phyloP scores from a whole-genome alignment of 306 rosid genomes.

The Crataegus laevigata region DNA sequence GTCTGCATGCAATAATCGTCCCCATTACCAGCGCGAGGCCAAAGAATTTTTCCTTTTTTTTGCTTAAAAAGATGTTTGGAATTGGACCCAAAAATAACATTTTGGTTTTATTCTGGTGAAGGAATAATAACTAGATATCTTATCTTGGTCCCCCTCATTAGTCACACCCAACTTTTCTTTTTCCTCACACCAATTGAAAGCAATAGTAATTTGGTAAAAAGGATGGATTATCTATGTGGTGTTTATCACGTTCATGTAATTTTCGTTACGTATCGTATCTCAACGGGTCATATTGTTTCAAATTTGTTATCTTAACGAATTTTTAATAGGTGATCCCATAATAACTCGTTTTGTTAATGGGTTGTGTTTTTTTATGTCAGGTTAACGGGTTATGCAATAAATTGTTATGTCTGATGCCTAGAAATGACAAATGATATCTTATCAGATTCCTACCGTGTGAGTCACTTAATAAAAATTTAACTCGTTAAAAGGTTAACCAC shows the following conservation, averaged over 20 bases:
- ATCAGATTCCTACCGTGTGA: no score
- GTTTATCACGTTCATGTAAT: no score
- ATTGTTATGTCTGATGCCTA: no score
- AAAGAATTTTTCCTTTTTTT: background rate
- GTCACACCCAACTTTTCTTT: slow-evolving; percentile 1
- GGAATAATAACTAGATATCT: background rate
- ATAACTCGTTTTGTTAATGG: no score
- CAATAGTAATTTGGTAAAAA: background rate
- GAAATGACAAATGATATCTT: no score
- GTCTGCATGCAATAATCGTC: background rate
- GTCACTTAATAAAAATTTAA: no score
- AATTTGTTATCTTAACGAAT: no score
- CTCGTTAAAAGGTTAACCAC: no score
- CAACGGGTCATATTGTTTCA: rapidly evolving
- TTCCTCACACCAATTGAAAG: background rate
- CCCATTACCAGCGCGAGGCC: background rate
- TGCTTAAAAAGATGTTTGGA: background rate
- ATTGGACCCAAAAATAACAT: slow-evolving; percentile 1
- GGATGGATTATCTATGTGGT: background rate
- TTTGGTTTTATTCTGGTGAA: background rate
- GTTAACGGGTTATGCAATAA: no score
- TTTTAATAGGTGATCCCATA: no score
- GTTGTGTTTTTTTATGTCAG: rapidly evolving
- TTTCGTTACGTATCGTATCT: no score
- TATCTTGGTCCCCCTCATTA: background rate